Evolutionary conservation across 1,284 basidiomycete species (phyloP), one percentile per base, ranked within the genome.

Genomic region (Hemileia vastatrix): DNA sequence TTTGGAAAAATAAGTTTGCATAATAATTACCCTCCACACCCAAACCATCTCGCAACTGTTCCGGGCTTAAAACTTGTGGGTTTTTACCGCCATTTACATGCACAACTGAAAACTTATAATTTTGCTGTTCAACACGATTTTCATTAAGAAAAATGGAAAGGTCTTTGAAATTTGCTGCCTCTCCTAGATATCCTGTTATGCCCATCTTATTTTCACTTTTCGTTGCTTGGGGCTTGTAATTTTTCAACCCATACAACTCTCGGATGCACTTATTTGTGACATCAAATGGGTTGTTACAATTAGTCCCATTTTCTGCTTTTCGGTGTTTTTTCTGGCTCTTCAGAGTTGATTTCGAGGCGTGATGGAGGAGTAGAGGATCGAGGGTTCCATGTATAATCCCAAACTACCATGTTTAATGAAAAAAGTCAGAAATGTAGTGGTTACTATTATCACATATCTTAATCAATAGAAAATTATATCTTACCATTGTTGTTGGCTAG

Each of bases 401-500:
- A 32, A 62, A 62, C 60, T 62, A 51, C 3, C 33, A 31, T 49
- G 23, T 32, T 15, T 19, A 18, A 5, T 3, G 6, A 32, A 32
- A 18, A 31, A 9, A 24, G 36, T 47, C n/a, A 19, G 13, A 8
- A 45, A 4, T 27, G 8, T 2, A 18, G 23, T 44, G 6, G 49
- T 5, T 18, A 48, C 43, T 0, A 23, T n/a, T 24, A 36, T n/a
- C 33, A 23, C 8, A 24, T 9, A 11, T 23, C 2, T 9, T 9
- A 4, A 56, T 48, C 13, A 48, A 19, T 1, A 2, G 33, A 57
- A 23, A 50, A 33, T 15, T 36, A n/a, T n/a, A 56, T 27, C 54
- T 63, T 48, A 63, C 60, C 60, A 63, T 63, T 13, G 60, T 63
- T 23, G 60, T 63, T 5, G 60, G 60, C 60, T 63, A 31, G 9